phyloP scores from a whole-genome alignment of 2,329 filamentous ascomycete genomes.

The Colletotrichum salicis region DNA sequence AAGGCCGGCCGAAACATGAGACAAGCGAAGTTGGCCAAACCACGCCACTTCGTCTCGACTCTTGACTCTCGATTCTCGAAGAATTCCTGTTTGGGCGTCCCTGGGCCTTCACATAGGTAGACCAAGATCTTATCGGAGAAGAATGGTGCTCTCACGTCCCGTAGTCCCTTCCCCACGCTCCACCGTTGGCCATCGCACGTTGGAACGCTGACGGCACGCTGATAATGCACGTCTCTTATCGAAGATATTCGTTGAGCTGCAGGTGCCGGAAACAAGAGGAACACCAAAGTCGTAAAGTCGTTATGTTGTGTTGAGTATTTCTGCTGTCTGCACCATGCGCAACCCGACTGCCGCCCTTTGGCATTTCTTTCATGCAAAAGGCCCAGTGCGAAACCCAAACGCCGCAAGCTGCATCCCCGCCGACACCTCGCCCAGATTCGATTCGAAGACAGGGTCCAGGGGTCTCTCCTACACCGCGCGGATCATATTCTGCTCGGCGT shows the following conservation, averaged over 20 bases:
- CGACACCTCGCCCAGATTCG: not conserved
- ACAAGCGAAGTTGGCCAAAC: not conserved
- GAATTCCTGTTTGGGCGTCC: not conserved
- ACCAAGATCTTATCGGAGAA: not conserved
- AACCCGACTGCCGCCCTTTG: conserved; percentile 13
- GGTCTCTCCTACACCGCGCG: not conserved
- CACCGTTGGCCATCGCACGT: conserved; percentile 10
- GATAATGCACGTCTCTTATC: not conserved
- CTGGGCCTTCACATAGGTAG: not conserved
- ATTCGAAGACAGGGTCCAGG: conserved; percentile 20
- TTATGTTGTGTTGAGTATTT: conserved; percentile 17
- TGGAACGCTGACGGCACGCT: not conserved
- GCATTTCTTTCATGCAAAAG: conserved; percentile 25
- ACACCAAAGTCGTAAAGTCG: not conserved
- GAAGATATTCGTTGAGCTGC: conserved; percentile 17
- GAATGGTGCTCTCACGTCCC: not conserved
- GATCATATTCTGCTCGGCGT: conserved; percentile 14
- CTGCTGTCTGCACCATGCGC: not conserved
- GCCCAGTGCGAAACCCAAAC: conserved; percentile 10
- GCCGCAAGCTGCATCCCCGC: not conserved
- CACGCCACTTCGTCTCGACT: not conserved
- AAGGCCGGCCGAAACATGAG: not conserved
- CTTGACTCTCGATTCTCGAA: not conserved
- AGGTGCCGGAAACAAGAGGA: conserved; percentile 17
- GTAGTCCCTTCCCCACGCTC: conserved; percentile 7